Evolutionary conservation across 1,284 basidiomycete species (phyloP).

Genomic region (Rhodotorula sp.): DNA sequence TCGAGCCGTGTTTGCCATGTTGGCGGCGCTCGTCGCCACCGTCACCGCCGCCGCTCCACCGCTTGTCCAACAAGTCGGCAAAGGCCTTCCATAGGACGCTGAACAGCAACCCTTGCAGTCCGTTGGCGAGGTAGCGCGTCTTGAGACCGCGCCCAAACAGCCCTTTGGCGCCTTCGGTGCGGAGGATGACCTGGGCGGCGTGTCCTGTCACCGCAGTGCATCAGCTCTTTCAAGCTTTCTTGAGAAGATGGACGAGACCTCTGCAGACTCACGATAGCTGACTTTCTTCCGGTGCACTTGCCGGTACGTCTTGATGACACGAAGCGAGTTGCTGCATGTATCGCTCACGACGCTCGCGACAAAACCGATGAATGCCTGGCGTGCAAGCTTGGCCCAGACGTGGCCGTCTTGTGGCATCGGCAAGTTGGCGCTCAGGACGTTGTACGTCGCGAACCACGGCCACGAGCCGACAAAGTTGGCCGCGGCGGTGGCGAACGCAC

Average conservation of each 20-base stretch:
- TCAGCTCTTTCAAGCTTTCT: not conserved
- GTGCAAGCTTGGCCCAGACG: constrained; percentile 59
- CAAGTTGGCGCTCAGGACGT: constrained; percentile 65
- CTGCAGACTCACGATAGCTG: constrained; percentile 58
- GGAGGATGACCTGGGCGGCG: constrained; percentile 65
- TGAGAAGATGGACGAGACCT: not conserved
- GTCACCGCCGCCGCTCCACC: not conserved
- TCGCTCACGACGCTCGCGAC: constrained; percentile 75
- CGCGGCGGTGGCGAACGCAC: constrained; percentile 79
- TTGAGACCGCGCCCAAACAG: constrained; percentile 77
- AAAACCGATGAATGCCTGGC: constrained; percentile 85
- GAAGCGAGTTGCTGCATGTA: constrained; percentile 75
- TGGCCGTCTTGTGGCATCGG: constrained; percentile 53
- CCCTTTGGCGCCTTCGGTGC: constrained; percentile 63
- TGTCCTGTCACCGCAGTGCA: constrained; percentile 45
- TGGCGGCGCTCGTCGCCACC: no score
- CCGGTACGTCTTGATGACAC: constrained; percentile 86
- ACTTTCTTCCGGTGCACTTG: constrained; percentile 78
- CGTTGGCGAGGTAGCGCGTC: constrained; percentile 69
- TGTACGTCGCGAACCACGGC: constrained; percentile 62
- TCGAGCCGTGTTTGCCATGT: no score
- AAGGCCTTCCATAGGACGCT: constrained; percentile 80
- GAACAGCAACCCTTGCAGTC: constrained; percentile 80
- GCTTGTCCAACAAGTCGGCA: constrained; percentile 55
- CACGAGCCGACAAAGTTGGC: constrained; percentile 90